A percentile compares a stretch with the other conserved stretches of the same genome.
Evolutionary conservation across 176 grass and related monocot genomes (phyloP).

Genomic region (Triticum urartu): DNA sequence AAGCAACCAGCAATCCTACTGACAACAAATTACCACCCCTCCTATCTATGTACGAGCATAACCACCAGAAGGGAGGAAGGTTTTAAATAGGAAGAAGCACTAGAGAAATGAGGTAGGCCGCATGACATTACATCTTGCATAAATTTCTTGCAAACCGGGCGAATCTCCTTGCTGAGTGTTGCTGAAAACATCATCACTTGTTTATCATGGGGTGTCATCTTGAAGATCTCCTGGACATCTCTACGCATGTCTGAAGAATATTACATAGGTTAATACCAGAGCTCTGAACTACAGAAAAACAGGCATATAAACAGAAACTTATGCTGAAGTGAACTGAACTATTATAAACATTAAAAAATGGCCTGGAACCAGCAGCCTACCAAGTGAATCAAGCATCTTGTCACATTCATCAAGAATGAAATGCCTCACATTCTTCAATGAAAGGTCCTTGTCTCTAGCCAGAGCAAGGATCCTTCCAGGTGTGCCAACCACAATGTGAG

Average conservation of each 20-base stretch:
- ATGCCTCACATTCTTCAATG: conserved; percentile 98
- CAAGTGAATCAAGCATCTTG: conserved; percentile 98
- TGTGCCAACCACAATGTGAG: conserved; percentile 95
- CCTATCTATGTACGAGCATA: conserved; percentile 17
- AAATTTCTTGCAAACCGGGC: conserved; percentile 94
- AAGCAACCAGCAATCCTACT: conserved; percentile 29
- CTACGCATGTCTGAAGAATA: conserved; percentile 85
- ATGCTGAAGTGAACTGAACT: not conserved
- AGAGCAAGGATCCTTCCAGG: conserved; percentile 71
- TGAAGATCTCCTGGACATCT: conserved; percentile 99
- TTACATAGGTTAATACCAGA: conserved; percentile 30
- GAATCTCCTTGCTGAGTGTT: conserved; percentile 97
- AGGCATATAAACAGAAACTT: not conserved
- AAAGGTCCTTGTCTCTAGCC: conserved; percentile 86
- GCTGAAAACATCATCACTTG: conserved; percentile 99
- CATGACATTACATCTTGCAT: conserved; percentile 99
- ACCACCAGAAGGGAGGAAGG: conserved; percentile 19
- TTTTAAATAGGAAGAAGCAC: conserved; percentile 19
- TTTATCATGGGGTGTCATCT: conserved; percentile 99
- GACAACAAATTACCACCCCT: conserved; percentile 17
- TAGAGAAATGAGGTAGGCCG: conserved; percentile 48
- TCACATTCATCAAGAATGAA: conserved; percentile 99
- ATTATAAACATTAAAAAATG: not conserved
- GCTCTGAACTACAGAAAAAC: not conserved
- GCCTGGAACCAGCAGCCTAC: conserved; percentile 38